phyloP scores from a whole-genome alignment of 139 green algal genomes.

The Diplosphaera chodatii region DNA sequence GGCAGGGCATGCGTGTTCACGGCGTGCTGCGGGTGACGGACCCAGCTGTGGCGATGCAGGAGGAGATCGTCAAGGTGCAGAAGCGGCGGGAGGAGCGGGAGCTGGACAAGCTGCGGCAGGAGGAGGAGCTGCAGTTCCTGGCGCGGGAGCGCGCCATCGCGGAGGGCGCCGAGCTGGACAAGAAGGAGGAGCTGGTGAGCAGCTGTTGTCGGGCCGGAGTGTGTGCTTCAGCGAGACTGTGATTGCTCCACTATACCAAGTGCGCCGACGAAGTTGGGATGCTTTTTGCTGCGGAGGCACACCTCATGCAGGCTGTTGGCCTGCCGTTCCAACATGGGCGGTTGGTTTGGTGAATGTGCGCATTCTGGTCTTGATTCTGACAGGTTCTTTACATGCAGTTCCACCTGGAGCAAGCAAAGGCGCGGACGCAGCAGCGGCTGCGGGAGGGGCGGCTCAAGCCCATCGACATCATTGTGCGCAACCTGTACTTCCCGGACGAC shows the following conservation, averaged over 20 bases:
- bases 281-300: no score
- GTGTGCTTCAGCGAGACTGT: no score
- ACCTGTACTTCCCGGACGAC: constrained; percentile 47
- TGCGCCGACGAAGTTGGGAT: no score
- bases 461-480: constrained; percentile 59
- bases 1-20: no score
- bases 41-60: constrained; percentile 12
- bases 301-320: no score
- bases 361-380: neutral
- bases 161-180: constrained; percentile 72
- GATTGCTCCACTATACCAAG: no score
- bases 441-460: constrained; percentile 37
- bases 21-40: no score
- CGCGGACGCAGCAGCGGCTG: constrained; percentile 41
- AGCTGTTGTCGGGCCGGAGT: no score
- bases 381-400: constrained; percentile 20
- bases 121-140: constrained; percentile 81
- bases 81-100: constrained; percentile 77
- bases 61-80: constrained; percentile 91
- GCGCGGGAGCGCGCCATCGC: constrained; percentile 59
- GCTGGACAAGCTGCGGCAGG: constrained; percentile 63
- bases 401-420: constrained; percentile 47
- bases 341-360: no score
- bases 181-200: constrained; percentile 66
- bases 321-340: no score